These are phyloP conservation scores for Boletus sp. DNA, from an alignment of 768 basidiomycete species.

Conservation along the genomic window DNA sequence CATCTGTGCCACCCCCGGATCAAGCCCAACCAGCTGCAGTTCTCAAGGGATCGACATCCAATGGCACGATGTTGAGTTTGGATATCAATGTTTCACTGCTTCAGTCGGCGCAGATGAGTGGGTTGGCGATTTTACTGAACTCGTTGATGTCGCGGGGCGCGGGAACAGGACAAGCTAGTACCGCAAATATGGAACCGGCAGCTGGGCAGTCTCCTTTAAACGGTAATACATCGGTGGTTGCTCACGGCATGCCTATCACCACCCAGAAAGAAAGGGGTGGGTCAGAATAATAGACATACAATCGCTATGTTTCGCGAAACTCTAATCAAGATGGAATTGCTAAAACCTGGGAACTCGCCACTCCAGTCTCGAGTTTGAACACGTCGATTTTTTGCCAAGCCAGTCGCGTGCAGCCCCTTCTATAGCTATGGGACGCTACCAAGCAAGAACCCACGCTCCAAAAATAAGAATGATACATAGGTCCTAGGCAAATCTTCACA, in stretches of 20 bases:
- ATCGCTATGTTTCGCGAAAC: conserved; percentile 7
- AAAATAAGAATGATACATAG: background rate
- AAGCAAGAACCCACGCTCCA: too few relatives aligned
- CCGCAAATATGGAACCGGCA: conserved; percentile 10
- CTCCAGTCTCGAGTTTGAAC: background rate
- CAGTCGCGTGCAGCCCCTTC: background rate
- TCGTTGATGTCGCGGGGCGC: conserved; percentile 55
- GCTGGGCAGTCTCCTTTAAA: conserved; percentile 16
- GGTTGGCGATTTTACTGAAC: conserved; percentile 67
- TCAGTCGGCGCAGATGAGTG: conserved; percentile 74
- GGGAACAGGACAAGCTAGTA: conserved; percentile 21
- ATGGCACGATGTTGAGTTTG: conserved; percentile 68
- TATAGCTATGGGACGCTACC: background rate
- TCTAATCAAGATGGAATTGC: conserved; percentile 9
- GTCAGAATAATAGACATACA: conserved; percentile 21
- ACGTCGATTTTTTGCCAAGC: background rate
- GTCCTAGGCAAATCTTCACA: background rate
- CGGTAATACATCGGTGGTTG: conserved; percentile 6
- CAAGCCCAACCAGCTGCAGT: conserved; percentile 75
- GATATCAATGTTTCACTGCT: conserved; percentile 77
- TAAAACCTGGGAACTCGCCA: background rate
- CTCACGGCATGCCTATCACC: conserved; percentile 3
- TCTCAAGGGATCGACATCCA: conserved; percentile 64
- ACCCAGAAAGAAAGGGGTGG: conserved; percentile 20
- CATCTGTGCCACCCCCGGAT: conserved; percentile 48